Base-by-base conservation (phyloP, 306 rosid genomes). In the Prunus davidiana region DNA sequence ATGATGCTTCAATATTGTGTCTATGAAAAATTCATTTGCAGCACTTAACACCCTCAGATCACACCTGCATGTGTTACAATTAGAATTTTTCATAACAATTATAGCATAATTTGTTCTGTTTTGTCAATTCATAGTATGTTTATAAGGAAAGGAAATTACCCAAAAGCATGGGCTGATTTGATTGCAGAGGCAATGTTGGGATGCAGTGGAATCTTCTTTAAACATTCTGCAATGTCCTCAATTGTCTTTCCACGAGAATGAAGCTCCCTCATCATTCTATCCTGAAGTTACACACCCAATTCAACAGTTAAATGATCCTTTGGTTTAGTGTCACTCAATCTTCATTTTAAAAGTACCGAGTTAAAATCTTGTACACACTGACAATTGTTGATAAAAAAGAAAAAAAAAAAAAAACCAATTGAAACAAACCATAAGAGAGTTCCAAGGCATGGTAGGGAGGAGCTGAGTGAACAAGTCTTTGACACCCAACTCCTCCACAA, bases 21-120 rank as follows among this genome's bases (percentile, higher is more conserved):
- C 86, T 20, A 91, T 87, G 54, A 91, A 88, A 73, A 91, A 85
- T 6, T 69, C 72, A 64, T 91, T 91, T 57, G 93, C 96, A 11
- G 85, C 93, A 27, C 96, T 91, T 22, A 91, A 68, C 65, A 88
- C 78, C 81, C 84, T 91, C 79, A 91, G 24, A 14, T 91, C 91
- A 82, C 96, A 91, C 75, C 96, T 91, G 73, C 16, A 69, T 12
- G 54, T 5, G 57, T 5, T 13, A 49, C 12, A 46, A 50, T 20
- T 27, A 66, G 20, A 63, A 64, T 15, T 24, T 9, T 18, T 43
- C 62, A 16, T 3, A 50, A 34, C n/a, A 8, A 20, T 5, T 32
- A 19, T 11, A 15, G 1, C n/a, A 47, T 18, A 10, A 15, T 27
- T 22, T 14, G 20, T 14, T 3, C 8, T 52, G 2, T 14, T 52